A percentile compares a stretch with the other conserved stretches of the same genome.
phyloP scores from a whole-genome alignment of 2,329 filamentous ascomycete species.

The Neodidymelliopsis sp. region DNA sequence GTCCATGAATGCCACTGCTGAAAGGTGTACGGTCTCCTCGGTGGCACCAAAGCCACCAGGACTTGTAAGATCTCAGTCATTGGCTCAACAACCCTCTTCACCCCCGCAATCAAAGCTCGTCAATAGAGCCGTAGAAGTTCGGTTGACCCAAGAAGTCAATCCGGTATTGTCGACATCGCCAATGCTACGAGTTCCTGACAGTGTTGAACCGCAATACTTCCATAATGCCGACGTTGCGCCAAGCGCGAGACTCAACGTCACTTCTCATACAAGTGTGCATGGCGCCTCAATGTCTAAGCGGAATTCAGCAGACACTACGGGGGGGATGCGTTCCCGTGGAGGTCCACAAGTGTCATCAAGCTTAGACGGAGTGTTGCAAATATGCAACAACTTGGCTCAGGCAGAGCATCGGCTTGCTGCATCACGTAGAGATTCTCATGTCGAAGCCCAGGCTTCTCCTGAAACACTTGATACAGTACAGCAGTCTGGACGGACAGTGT shows the following conservation, averaged over 20 bases:
- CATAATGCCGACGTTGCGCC: neutral
- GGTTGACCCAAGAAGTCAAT: slow-evolving; percentile 7
- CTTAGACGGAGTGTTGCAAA: slow-evolving; percentile 32
- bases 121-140: slow-evolving; percentile 18
- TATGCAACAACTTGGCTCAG: slow-evolving; percentile 34
- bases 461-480: neutral
- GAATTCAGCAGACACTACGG: neutral
- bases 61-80: slow-evolving; percentile 33
- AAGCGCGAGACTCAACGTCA: neutral
- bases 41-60: slow-evolving; percentile 23
- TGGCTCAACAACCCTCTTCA: slow-evolving; percentile 31
- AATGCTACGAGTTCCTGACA: slow-evolving; percentile 1
- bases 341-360: slow-evolving; percentile 31
- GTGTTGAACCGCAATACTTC: neutral
- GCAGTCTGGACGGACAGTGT: neutral
- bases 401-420: slow-evolving; percentile 10
- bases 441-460: neutral
- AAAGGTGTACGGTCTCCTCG: slow-evolving; percentile 30
- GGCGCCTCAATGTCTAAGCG: neutral
- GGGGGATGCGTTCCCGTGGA: neutral
- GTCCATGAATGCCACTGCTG: slow-evolving; percentile 13
- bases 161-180: slow-evolving; percentile 32
- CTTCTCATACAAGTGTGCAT: neutral
- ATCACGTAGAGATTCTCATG: slow-evolving; percentile 1
- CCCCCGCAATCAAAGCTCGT: slow-evolving; percentile 24